Conservation (phyloP, 768 basidiomycete species). For the Ramaria rubella region DNA sequence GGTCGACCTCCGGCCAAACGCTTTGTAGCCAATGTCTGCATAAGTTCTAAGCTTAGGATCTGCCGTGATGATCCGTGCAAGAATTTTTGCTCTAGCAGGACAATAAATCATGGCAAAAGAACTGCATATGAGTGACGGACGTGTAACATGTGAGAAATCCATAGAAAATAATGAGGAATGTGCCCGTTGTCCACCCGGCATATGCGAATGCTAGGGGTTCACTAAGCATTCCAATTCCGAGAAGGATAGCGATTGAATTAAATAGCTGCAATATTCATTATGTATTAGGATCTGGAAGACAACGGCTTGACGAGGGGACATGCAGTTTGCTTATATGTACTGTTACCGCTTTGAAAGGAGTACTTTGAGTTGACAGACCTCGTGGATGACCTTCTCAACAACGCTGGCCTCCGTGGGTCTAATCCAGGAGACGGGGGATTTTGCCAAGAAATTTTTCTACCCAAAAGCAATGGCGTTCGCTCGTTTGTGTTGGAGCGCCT, state of each 20-base stretch:
- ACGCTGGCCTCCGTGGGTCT: not conserved
- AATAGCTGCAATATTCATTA: constrained; percentile 53
- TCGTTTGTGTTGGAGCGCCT: not conserved
- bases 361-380: constrained; percentile 18
- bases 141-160: constrained; percentile 84
- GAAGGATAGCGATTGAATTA: constrained; percentile 78
- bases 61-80: constrained; percentile 65
- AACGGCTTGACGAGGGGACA: not conserved
- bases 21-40: constrained; percentile 82
- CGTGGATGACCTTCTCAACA: not conserved
- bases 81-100: constrained; percentile 67
- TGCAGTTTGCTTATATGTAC: constrained; percentile 32
- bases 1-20: constrained; percentile 72
- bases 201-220: constrained; percentile 89
- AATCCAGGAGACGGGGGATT: not conserved
- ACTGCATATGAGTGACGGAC: constrained; percentile 38
- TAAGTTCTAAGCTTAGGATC: constrained; percentile 75
- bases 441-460: not conserved
- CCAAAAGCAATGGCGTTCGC: not conserved
- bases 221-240: constrained; percentile 86
- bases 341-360: constrained; percentile 42
- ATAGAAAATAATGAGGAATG: constrained; percentile 65
- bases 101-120: not conserved
- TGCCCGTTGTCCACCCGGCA: constrained; percentile 82
- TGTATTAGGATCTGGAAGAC: not conserved